Evolutionary conservation across 148 eudicot species (phyloP).

Genomic region (Selenicereus undatus): DNA sequence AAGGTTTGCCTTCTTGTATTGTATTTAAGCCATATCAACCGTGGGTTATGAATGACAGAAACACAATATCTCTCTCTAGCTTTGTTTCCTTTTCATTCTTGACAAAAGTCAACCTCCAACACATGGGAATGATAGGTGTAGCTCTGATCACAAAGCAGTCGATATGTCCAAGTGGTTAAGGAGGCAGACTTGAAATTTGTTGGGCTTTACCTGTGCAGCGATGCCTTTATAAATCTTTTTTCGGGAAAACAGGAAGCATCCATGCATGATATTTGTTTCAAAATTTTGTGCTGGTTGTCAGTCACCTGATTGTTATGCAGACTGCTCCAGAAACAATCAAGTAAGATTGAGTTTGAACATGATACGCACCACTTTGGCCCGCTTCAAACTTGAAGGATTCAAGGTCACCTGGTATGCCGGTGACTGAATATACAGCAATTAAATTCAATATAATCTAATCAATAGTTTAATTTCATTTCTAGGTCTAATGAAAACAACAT

Average conservation of each 20-base stretch:
- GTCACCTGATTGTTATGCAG: not conserved
- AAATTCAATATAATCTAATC: not conserved
- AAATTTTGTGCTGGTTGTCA: no score
- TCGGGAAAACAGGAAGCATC: not conserved
- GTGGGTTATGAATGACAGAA: no score
- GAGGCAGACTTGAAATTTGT: constrained; percentile 91
- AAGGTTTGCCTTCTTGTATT: no score
- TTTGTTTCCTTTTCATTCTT: no score
- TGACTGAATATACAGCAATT: not conserved
- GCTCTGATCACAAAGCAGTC: constrained; percentile 21
- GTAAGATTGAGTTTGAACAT: no score
- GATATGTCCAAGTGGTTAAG: constrained; percentile 90
- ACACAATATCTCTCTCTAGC: no score
- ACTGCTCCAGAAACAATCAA: not conserved
- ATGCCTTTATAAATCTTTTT: not conserved
- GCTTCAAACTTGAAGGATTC: not conserved
- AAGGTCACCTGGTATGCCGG: not conserved
- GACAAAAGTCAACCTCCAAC: not conserved
- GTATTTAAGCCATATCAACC: no score
- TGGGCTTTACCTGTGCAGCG: constrained; percentile 95
- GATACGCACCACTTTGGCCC: not conserved
- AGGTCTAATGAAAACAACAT: not conserved
- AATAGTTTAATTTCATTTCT: not conserved
- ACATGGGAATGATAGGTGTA: not conserved
- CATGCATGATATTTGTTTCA: not conserved